Conservation (phyloP, 768 basidiomycete species). For the Leccinellum albellum region DNA sequence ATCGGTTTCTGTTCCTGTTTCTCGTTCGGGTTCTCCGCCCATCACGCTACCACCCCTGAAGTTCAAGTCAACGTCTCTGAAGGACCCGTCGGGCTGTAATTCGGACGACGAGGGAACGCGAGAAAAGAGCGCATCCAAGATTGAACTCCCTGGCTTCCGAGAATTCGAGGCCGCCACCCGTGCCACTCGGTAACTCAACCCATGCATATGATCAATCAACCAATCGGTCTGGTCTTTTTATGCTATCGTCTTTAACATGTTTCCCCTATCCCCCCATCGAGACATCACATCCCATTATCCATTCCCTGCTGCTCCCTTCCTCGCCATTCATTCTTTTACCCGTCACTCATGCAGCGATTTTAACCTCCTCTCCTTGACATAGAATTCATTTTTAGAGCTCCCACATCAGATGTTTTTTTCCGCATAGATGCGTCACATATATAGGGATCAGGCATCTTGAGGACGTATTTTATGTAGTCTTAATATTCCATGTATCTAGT, state of each 20-base stretch:
- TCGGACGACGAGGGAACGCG: conserved; percentile 22
- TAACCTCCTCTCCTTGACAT: conserved; percentile 11
- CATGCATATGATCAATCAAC: conserved; percentile 2
- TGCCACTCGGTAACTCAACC: conserved; percentile 8
- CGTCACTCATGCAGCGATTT: conserved; percentile 8
- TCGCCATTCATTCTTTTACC: conserved; percentile 5
- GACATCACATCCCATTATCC: conserved; percentile 21
- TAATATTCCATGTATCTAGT: conserved; percentile 31
- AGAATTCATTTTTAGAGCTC: conserved; percentile 23
- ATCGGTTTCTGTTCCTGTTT: conserved; percentile 43
- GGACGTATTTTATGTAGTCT: conserved; percentile 34
- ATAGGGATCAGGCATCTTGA: conserved; percentile 34
- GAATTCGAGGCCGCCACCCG: conserved; percentile 55
- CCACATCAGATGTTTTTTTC: conserved; percentile 12
- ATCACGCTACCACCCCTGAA: conserved; percentile 71
- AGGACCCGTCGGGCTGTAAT: conserved; percentile 9
- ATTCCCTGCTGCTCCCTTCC: background rate
- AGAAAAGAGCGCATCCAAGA: conserved; percentile 25
- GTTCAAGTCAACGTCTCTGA: conserved; percentile 29
- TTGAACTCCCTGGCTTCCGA: conserved; percentile 61
- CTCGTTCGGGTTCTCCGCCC: conserved; percentile 65
- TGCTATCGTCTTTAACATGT: conserved; percentile 4
- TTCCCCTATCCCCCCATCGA: conserved; percentile 5
- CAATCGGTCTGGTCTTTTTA: background rate
- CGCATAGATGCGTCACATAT: conserved; percentile 31